A percentile compares a stretch with the other conserved stretches of the same genome.
phyloP scores from a whole-genome alignment of 2,329 filamentous ascomycete species.

The Diplodia intermedia region DNA sequence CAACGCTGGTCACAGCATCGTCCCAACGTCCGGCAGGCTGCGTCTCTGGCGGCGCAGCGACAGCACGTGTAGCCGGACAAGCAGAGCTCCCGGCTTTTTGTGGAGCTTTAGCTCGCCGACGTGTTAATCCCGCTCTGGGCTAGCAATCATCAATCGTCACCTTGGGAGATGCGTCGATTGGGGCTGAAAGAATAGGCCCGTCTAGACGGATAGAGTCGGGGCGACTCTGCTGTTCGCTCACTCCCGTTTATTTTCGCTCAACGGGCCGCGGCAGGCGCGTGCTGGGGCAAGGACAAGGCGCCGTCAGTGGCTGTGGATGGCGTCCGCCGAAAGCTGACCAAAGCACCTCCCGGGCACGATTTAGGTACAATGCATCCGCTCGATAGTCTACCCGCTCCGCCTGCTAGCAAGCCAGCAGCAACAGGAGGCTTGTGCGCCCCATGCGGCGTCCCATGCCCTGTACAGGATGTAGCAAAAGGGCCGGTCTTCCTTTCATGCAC shows the following conservation, averaged over 20 bases:
- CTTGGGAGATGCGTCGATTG: slow-evolving; percentile 17
- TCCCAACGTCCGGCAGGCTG: slow-evolving; percentile 30
- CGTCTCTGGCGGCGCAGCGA: slow-evolving; percentile 21
- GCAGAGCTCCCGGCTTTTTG: slow-evolving; percentile 18
- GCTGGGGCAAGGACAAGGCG: background rate
- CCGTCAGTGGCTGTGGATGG: slow-evolving; percentile 12
- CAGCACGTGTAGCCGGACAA: slow-evolving; percentile 19
- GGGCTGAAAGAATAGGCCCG: slow-evolving; percentile 17
- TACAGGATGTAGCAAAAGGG: slow-evolving; percentile 12
- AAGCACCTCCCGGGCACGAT: slow-evolving; percentile 30
- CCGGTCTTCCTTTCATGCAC: slow-evolving; percentile 25
- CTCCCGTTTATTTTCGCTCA: background rate
- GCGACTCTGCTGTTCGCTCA: slow-evolving; percentile 8
- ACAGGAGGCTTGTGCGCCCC: slow-evolving; percentile 27
- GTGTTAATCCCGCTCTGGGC: slow-evolving; percentile 2
- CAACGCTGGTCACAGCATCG: slow-evolving; percentile 19
- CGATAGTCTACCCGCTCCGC: slow-evolving; percentile 29
- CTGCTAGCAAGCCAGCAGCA: slow-evolving; percentile 28
- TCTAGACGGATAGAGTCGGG: slow-evolving; percentile 13
- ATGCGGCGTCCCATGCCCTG: slow-evolving; percentile 25
- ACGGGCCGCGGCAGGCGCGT: slow-evolving; percentile 11
- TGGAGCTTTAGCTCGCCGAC: slow-evolving; percentile 23
- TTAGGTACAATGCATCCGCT: slow-evolving; percentile 26
- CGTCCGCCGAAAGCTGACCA: slow-evolving; percentile 16
- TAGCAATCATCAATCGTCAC: background rate